Base-by-base conservation (phyloP, 2,329 filamentous ascomycete genomes). In the Lecanicillium sp. region DNA sequence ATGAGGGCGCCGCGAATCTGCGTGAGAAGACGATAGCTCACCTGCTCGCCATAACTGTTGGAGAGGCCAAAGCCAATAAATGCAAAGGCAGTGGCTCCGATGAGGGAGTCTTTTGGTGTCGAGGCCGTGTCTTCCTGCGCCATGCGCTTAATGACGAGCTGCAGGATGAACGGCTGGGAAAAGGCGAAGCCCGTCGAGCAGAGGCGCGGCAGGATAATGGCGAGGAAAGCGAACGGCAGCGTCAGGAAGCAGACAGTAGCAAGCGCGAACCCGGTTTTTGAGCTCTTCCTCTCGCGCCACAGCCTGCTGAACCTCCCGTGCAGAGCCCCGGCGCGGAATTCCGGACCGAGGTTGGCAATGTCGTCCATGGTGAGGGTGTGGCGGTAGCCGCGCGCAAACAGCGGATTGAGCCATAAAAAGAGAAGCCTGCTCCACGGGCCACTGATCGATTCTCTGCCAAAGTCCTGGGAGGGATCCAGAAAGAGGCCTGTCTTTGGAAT, bases 1-100 rank as follows among this genome's bases (percentile, higher is more conserved):
- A 39, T 15, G 21, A 39, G 37, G 20, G 37, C 37, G 23, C 37
- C 37, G 37, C 37, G 37, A 17, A 39, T 39, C 37, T 27, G 37
- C 37, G 21, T 11, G 6, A 39, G 37, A 20, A 39, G 21, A 17
- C 37, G 37, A 17, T 39, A n/a, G 37, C 8, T 27, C 37, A 26
- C 26, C 9, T 39, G 37, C 37, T 8, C 3, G 5, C 21, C 20
- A 17, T 9, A 39, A 17, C 15, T 39, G 37, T 39, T 24, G 11
- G 37, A 19, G 7, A 39, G 23, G 4, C 20, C 23, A 17, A 4
- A 27, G 23, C 37, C 37, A 5, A 11, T 21, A 17, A 39, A 39
- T 14, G 21, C 20, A 5, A 39, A 12, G 11, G 11, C 20, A 3
- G 37, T 39, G 21, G 37, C 37, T 14, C 37, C 37, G 19, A 39